Evolutionary conservation across 805 yeast species (phyloP).

Genomic region (Scheffersomyces lignosus): DNA sequence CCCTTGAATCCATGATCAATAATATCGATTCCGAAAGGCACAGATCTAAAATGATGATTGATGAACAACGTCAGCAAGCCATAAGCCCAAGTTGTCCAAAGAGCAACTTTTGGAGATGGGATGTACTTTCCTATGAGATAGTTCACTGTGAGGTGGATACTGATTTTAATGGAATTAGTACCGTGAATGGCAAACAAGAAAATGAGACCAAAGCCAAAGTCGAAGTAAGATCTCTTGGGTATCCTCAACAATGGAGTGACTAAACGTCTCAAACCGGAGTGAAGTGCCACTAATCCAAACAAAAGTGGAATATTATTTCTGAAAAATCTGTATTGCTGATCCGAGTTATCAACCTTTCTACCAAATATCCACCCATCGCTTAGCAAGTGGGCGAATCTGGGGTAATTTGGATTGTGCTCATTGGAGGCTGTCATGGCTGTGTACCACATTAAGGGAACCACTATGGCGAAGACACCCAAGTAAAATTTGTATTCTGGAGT

Average conservation of each 20-base stretch:
- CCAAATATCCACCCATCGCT: conserved; percentile 89
- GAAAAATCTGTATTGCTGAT: conserved; percentile 83
- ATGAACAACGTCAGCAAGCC: conserved; percentile 77
- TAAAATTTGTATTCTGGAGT: conserved; percentile 77
- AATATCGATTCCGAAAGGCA: conserved; percentile 52
- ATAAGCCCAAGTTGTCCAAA: conserved; percentile 64
- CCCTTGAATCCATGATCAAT: conserved; percentile 70
- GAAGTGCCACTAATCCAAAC: conserved; percentile 53
- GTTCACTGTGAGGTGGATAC: conserved; percentile 56
- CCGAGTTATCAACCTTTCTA: conserved; percentile 89
- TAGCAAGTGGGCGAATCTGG: conserved; percentile 57
- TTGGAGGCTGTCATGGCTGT: conserved; percentile 82
- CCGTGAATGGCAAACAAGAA: conserved; percentile 82
- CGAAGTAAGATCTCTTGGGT: conserved; percentile 59
- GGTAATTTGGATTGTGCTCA: conserved; percentile 72
- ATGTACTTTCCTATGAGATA: conserved; percentile 48
- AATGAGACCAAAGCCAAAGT: conserved; percentile 65
- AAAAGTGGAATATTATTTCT: conserved; percentile 75
- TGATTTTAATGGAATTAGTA: conserved; percentile 60
- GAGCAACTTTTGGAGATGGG: conserved; percentile 38
- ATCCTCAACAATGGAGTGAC: conserved; percentile 17
- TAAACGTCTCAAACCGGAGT: conserved; percentile 49
- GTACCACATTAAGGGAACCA: conserved; percentile 79
- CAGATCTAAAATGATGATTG: conserved; percentile 65
- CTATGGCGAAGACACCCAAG: conserved; percentile 57